Evolutionary conservation across 2,329 filamentous ascomycete genomes (phyloP).

Genomic region (Tolypocladium ovalisporum): DNA sequence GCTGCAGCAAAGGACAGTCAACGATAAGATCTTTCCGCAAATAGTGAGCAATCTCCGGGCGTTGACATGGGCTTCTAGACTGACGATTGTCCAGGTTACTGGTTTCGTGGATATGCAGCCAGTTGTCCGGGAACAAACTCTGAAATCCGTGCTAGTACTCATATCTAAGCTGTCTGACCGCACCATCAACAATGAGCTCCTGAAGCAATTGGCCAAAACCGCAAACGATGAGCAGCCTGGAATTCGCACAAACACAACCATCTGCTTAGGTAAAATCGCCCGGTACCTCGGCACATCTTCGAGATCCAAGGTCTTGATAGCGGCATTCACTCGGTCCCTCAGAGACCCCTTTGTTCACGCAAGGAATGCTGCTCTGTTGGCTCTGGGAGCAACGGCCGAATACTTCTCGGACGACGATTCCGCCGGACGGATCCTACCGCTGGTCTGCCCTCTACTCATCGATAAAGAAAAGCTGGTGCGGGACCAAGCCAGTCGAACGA

Average conservation of each 20-base stretch:
- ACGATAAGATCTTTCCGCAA: constrained; percentile 93
- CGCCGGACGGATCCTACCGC: constrained; percentile 71
- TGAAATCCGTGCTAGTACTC: constrained; percentile 84
- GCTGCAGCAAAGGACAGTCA: constrained; percentile 77
- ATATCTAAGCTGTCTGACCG: constrained; percentile 86
- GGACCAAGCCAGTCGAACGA: constrained; percentile 80
- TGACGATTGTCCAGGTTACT: constrained; percentile 50
- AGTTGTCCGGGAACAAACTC: constrained; percentile 85
- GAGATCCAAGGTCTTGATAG: constrained; percentile 80
- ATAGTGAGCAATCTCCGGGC: constrained; percentile 44
- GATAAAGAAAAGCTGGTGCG: constrained; percentile 95
- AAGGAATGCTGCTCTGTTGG: constrained; percentile 78
- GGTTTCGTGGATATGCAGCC: constrained; percentile 90
- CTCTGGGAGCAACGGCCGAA: constrained; percentile 74
- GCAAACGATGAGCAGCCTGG: constrained; percentile 96
- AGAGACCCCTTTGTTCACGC: constrained; percentile 93
- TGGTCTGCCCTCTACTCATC: constrained; percentile 71
- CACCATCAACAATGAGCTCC: constrained; percentile 83
- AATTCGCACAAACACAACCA: constrained; percentile 95
- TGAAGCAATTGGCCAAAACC: constrained; percentile 86
- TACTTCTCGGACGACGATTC: constrained; percentile 85
- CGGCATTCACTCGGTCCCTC: constrained; percentile 81
- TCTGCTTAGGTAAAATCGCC: constrained; percentile 92
- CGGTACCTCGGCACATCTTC: constrained; percentile 72
- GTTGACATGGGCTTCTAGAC: neutral